Base-by-base conservation (phyloP, 2,329 filamentous ascomycete genomes). In the Seiridium unicorne region DNA sequence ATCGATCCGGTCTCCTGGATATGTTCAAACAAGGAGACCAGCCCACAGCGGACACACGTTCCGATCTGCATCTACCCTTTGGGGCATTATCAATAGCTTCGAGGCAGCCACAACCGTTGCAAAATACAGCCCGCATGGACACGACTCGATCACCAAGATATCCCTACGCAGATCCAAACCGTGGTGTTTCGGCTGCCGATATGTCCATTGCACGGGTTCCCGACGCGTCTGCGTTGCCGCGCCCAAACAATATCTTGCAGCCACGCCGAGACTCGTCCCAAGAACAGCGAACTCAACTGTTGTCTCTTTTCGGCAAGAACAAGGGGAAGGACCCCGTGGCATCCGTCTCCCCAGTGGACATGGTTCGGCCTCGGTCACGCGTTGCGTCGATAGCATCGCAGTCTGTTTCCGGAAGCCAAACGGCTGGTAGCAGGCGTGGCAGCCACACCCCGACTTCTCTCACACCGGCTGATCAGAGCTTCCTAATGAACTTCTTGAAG, bases 401-500 rank as follows among this genome's bases (percentile, higher is more conserved):
- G 8, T 69, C 66, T 35, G 75, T 74, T 10, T 76, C 51, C 31
- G 44, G 51, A 31, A 51, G 57, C 13, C 18, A 26, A 26, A 26
- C 18, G 18, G 18, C 18, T 26, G 18, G 18, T 26, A 61, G 54
- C 47, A 75, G 80, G 46, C 77, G 81, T 9, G 79, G 78, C 18
- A 84, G 80, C 62, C 78, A 83, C 68, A 79, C 80, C 38, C 51
- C 51, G 9, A 55, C n/a, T 8, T 78, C 84, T 10, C 86, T 87
- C 49, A 89, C 88, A 3, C 84, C 90, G 0, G 89, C 86, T 0
- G 88, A 95, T 66, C 89, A 90, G 70, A 88, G 82, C 13, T 95
- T 95, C 68, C 76, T 96, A 70, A 79, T 95, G 56, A 89, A 85
- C 8, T 95, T 92, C 70, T 76, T 96, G 67, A 85, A 91, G 64